Base-by-base conservation (phyloP, 768 basidiomycete genomes). In the Melanogaster broomeanus region DNA sequence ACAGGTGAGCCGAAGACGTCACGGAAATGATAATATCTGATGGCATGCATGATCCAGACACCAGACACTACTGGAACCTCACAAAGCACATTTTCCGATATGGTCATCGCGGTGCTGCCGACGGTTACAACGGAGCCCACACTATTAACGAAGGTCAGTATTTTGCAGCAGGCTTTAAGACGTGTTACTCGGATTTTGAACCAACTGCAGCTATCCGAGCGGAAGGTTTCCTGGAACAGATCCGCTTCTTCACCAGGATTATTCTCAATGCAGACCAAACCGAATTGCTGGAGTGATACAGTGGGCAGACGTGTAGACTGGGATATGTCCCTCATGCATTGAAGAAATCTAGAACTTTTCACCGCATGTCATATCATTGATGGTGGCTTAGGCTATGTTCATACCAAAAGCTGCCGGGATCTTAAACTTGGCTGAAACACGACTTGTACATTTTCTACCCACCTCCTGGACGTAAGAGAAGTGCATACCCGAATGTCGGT, bases 51-150 rank as follows among this genome's bases (percentile, higher is more conserved):
- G 45, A 45, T 37, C 2, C 55, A 75, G 77, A 80, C 58, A 80
- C 79, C 15, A 56, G 65, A 37, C 66, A 67, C 44, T 77, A 78
- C 45, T 77, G 77, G 78, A 66, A 67, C 48, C 67, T 80, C 22
- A 77, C 78, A 19, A 57, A 55, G 30, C 71, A 78, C 53, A 78
- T 79, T 49, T 77, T 77, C 66, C 76, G 77, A 37, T 80, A 77
- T 58, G 66, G 66, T 16, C 75, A 75, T 56, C 51, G 54, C n/a
- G 59, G 55, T 33, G 45, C 28, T 19, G 21, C 31, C 28, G 63
- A 61, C 43, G 73, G 63, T 50, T 79, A 81, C 51, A 65, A 66
- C 12, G 76, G 64, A 19, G 35, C 39, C 13, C 66, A 68, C 51
- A 69, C 67, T 25, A 40, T 53, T 24, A 69, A 66, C 10, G 64